Conservation (phyloP, 2,329 filamentous ascomycete species). For the Daldinia eschscholtzii region DNA sequence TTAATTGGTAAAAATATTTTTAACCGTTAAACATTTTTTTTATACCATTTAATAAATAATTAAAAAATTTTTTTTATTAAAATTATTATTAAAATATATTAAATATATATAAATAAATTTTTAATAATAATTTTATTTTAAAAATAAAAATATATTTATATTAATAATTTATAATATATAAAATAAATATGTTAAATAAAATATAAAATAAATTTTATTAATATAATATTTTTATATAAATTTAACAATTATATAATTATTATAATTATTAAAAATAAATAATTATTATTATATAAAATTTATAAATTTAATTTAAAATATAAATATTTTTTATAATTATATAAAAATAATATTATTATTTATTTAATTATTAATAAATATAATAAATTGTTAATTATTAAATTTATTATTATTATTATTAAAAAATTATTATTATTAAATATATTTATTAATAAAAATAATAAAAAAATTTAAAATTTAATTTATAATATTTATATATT, state of each 20-base stretch:
- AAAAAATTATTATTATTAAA: slow-evolving; percentile 2
- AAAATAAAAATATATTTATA: neutral
- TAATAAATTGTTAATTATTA: neutral
- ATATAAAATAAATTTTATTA: neutral
- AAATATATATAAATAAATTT: neutral
- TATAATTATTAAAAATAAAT: neutral
- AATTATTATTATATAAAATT: neutral
- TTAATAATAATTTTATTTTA: neutral
- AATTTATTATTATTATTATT: neutral
- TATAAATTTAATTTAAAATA: neutral
- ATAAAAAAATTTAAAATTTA: neutral
- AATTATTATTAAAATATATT: slow-evolving; percentile 1
- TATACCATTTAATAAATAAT: neutral
- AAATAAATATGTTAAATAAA: neutral
- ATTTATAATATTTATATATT: neutral
- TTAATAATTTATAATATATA: neutral
- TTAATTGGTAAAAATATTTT: neutral
- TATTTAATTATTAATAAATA: neutral
- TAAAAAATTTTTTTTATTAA: neutral
- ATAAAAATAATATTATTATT: slow-evolving; percentile 4
- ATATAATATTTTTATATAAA: slow-evolving; percentile 1
- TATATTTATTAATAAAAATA: neutral
- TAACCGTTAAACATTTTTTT: neutral
- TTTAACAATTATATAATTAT: neutral
- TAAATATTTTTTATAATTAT: neutral